Base-by-base conservation (phyloP, 2,329 filamentous ascomycete species). In the Penicillium sp. region DNA sequence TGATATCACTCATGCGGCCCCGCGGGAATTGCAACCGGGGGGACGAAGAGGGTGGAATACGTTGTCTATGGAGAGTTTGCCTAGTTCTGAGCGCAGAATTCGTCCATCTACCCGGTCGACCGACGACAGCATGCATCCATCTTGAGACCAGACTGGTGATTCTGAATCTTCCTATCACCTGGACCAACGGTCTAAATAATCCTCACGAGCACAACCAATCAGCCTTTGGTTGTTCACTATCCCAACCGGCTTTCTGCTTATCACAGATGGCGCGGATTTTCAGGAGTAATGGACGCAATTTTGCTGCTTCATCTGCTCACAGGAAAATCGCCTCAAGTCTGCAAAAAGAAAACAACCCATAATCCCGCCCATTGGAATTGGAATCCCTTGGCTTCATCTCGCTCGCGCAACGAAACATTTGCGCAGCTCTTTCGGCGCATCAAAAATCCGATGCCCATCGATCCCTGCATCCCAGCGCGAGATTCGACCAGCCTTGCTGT, bases 1-100 rank as follows among this genome's bases (percentile, higher is more conserved):
- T 6, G 75, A 78, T 60, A 65, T 77, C 6, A 78, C 74, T 1
- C 74, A 71, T 59, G 74, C 75, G 0, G 61, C 65, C 6, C 70
- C 68, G 0, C 36, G 47, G 7, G 55, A 66, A 21, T 21, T 43
- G 5, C 60, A 52, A 6, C 55, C 51, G 3, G 63, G 58, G 4
- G 59, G 56, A 8, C 62, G 59, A 15, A 56, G 61, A 12, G 60
- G 60, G 1, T 72, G 66, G 66, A 63, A 66, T 17, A 61, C 55
- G 6, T 57, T 71, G 17, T 74, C 71, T 2, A 49, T 68, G 61
- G 72, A 71, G 38, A 73, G 69, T 35, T 41, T 74, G 17, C 57
- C 50, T n/a, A 59, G 59, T 21, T 67, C 67, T 0, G 70, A 71
- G 23, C 65, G 54, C 33, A 55, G 69, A 23, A 64, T 62, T 10